A percentile compares a stretch with the other conserved stretches of the same genome.
These are phyloP conservation scores for Eucalyptus melliodora DNA, from an alignment of 345 rosid species.

Conservation along the genomic window DNA sequence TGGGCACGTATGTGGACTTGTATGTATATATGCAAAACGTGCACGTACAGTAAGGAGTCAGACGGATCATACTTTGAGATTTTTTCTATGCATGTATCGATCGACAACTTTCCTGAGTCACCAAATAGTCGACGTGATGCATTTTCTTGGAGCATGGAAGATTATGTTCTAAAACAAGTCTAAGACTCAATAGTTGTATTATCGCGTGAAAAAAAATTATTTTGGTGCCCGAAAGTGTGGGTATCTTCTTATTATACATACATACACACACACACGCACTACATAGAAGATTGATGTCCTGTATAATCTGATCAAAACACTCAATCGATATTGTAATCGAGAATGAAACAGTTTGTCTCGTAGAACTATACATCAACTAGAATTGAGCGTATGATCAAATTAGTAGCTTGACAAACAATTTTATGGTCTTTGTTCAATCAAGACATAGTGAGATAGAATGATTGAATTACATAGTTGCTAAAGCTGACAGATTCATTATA, in stretches of 20 bases:
- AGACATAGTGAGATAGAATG: no score
- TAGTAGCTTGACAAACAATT: no score
- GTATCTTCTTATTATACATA: no score
- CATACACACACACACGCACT: accelerated
- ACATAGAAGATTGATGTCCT: no score
- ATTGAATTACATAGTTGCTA: no score
- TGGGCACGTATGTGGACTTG: neutral
- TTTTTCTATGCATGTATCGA: neutral
- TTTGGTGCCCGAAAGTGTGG: neutral
- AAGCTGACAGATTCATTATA: no score
- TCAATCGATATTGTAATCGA: accelerated
- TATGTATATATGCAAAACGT: neutral
- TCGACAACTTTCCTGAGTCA: neutral
- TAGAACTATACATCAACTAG: no score
- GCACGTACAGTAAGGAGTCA: neutral
- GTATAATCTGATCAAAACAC: no score
- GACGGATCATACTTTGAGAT: neutral
- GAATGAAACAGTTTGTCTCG: no score
- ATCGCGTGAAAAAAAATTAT: neutral
- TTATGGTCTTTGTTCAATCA: accelerated
- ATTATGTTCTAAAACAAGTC: neutral
- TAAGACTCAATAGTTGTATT: no score
- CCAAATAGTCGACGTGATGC: neutral
- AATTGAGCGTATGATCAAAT: no score
- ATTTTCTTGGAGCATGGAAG: neutral